These are phyloP conservation scores for Astragalus glycyphyllos DNA, from an alignment of 306 rosid species.

Conservation along the genomic window DNA sequence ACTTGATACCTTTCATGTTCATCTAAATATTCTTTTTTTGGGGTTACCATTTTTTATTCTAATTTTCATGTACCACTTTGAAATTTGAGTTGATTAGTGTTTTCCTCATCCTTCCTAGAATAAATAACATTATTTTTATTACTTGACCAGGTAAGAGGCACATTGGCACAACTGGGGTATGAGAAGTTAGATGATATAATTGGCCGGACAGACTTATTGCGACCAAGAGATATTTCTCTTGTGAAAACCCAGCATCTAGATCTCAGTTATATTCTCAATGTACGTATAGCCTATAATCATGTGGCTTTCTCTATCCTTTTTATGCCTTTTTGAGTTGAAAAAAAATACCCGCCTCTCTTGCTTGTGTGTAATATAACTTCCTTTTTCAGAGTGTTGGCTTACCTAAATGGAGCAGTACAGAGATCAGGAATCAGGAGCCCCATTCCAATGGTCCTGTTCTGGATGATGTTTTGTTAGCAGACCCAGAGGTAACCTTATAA, in stretches of 20 bases:
- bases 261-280: slow-evolving; percentile 75
- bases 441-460: slow-evolving; percentile 93
- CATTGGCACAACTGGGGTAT: slow-evolving; percentile 91
- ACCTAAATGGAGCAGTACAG: slow-evolving; percentile 91
- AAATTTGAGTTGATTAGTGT: slow-evolving; percentile 28
- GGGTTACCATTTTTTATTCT: slow-evolving; percentile 20
- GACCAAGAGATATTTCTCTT: slow-evolving; percentile 85
- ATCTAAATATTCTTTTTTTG: slow-evolving; percentile 34
- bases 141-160: slow-evolving; percentile 85
- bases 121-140: slow-evolving; percentile 19
- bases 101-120: slow-evolving; percentile 36
- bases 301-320: background rate
- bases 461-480: slow-evolving; percentile 84
- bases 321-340: slow-evolving; percentile 23
- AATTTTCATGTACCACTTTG: slow-evolving; percentile 19
- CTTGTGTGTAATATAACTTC: slow-evolving; percentile 37
- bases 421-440: slow-evolving; percentile 83
- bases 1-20: slow-evolving; percentile 38
- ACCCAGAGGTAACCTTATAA: slow-evolving; percentile 73
- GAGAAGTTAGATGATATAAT: slow-evolving; percentile 92
- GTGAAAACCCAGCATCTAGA: slow-evolving; percentile 96
- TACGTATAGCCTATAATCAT: slow-evolving; percentile 53
- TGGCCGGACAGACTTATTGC: slow-evolving; percentile 81
- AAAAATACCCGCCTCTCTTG: slow-evolving; percentile 28
- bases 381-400: slow-evolving; percentile 75